These are phyloP conservation scores for Parietaria judaica DNA, from an alignment of 306 rosid genomes.

Conservation along the genomic window DNA sequence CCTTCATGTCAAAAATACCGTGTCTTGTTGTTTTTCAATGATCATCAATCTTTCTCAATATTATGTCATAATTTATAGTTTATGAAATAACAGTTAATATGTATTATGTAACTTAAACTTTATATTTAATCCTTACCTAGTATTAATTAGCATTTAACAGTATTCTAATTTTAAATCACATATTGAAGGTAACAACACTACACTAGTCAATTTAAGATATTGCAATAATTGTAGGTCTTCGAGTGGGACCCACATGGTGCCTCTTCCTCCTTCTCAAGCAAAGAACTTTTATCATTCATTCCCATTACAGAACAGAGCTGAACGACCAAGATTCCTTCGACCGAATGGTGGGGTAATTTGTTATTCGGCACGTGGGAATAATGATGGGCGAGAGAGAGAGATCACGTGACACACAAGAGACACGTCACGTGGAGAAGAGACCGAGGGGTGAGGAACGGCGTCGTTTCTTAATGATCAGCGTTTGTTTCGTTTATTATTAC, in stretches of 20 bases:
- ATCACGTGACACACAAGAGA: constrained; percentile 24
- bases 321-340: not conserved
- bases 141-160: too few relatives aligned
- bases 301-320: not conserved
- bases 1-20: too few relatives aligned
- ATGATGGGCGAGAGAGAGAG: constrained; percentile 3
- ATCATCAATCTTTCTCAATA: too few relatives aligned
- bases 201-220: too few relatives aligned
- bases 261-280: constrained; percentile 41
- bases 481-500: not conserved
- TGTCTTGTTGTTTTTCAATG: too few relatives aligned
- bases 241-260: constrained; percentile 22
- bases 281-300: not conserved
- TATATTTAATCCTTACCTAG: too few relatives aligned
- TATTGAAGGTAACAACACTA: too few relatives aligned
- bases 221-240: not conserved
- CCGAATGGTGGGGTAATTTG: not conserved
- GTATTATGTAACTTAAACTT: too few relatives aligned
- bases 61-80: too few relatives aligned
- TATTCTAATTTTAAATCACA: too few relatives aligned
- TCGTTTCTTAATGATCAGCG: too few relatives aligned
- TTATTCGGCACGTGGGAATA: constrained; percentile 28
- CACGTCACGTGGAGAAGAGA: constrained; percentile 16
- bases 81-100: too few relatives aligned
- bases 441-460: not conserved